Evolutionary conservation across 2,329 filamentous ascomycete genomes (phyloP).

Genomic region (Phyllosticta capitalensis): DNA sequence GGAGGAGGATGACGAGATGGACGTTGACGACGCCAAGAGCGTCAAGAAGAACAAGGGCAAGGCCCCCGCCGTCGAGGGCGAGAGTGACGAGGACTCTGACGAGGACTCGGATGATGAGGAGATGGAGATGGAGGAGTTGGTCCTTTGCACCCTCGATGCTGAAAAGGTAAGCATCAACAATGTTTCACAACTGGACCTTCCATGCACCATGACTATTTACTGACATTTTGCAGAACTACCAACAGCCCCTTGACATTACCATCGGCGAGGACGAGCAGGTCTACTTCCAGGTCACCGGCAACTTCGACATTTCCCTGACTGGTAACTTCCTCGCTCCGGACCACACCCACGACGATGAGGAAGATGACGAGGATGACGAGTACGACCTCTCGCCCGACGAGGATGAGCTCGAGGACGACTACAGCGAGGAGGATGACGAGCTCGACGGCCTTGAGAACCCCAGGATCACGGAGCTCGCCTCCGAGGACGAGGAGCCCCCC

Average conservation of each 20-base stretch:
- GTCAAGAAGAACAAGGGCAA: slow-evolving; percentile 50
- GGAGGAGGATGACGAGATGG: slow-evolving; percentile 66
- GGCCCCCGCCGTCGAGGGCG: slow-evolving; percentile 55
- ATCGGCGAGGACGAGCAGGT: slow-evolving; percentile 81
- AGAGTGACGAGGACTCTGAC: slow-evolving; percentile 56
- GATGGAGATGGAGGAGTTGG: slow-evolving; percentile 71
- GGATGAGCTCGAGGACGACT: slow-evolving; percentile 56
- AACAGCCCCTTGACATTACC: slow-evolving; percentile 90
- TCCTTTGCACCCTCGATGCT: slow-evolving; percentile 91
- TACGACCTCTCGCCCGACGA: slow-evolving; percentile 76
- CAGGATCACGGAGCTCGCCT: slow-evolving; percentile 73
- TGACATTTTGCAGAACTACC: slow-evolving; percentile 61
- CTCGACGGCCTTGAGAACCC: slow-evolving; percentile 60
- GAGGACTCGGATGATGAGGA: slow-evolving; percentile 41
- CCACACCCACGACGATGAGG: slow-evolving; percentile 47
- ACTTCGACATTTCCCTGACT: slow-evolving; percentile 83
- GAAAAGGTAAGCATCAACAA: slow-evolving; percentile 57
- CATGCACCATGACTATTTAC: background rate
- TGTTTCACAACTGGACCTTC: background rate
- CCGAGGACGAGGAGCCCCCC: slow-evolving; percentile 54
- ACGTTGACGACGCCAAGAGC: slow-evolving; percentile 45
- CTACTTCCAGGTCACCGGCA: slow-evolving; percentile 85
- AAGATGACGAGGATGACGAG: slow-evolving; percentile 55
- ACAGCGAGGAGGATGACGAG: slow-evolving; percentile 38
- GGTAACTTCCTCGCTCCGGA: slow-evolving; percentile 85